Percentiles rank a stretch among this genome's conserved stretches.
Conservation (phyloP, 805 yeast genomes). For the Ogataea pini region DNA sequence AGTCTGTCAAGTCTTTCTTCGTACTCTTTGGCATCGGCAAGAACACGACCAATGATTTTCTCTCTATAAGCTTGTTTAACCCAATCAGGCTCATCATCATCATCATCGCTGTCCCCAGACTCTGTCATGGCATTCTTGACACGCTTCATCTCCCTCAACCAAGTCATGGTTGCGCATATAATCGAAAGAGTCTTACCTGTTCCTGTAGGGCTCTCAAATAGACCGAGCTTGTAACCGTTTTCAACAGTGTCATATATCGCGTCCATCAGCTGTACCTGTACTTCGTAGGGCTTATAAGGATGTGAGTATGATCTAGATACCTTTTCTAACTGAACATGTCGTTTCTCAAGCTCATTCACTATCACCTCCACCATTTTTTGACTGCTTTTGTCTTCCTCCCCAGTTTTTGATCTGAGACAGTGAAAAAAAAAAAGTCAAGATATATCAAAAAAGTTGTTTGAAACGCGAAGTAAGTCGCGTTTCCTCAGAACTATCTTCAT, state of each 20-base stretch:
- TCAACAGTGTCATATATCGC: slow-evolving; percentile 66
- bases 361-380: slow-evolving; percentile 24
- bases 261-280: slow-evolving; percentile 76
- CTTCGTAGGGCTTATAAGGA: slow-evolving; percentile 79
- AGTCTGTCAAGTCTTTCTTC: slow-evolving; percentile 43
- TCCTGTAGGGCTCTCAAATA: slow-evolving; percentile 94
- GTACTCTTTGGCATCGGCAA: slow-evolving; percentile 37
- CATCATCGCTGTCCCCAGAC: slow-evolving; percentile 37
- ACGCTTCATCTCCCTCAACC: slow-evolving; percentile 49
- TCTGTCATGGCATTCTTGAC: slow-evolving; percentile 39
- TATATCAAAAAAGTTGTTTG: neutral
- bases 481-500: too few relatives aligned
- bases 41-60: slow-evolving; percentile 34
- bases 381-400: neutral
- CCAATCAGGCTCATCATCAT: slow-evolving; percentile 47
- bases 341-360: slow-evolving; percentile 13
- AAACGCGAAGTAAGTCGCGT: too few relatives aligned
- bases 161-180: slow-evolving; percentile 81
- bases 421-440: neutral
- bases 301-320: slow-evolving; percentile 63
- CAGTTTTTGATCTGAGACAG: neutral
- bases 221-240: slow-evolving; percentile 59
- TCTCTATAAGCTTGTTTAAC: slow-evolving; percentile 35
- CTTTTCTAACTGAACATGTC: neutral
- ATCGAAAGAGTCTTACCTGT: slow-evolving; percentile 89